phyloP scores from a whole-genome alignment of 768 basidiomycete species.

The Daedaleopsis nitida region DNA sequence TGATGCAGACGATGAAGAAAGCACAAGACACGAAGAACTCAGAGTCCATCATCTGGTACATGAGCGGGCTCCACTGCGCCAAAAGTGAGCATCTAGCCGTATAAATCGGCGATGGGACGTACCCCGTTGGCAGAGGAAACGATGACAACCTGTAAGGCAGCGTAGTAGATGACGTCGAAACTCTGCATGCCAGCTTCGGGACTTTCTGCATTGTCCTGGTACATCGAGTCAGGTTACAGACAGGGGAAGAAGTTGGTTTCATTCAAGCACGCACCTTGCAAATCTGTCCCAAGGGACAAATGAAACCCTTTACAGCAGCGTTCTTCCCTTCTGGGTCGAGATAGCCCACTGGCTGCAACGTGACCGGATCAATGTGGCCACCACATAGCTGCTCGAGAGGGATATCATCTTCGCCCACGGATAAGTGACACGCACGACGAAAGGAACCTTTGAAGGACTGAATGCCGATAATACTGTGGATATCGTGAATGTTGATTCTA shows the following conservation, averaged over 20 bases:
- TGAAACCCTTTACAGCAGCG: conserved; percentile 70
- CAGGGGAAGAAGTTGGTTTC: no score
- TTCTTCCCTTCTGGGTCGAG: conserved; percentile 40
- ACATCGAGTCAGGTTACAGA: background rate
- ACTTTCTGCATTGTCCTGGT: conserved; percentile 60
- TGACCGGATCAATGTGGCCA: conserved; percentile 68
- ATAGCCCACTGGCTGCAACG: conserved; percentile 48
- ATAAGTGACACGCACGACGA: conserved; percentile 61
- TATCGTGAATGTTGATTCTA: background rate
- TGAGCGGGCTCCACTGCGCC: conserved; percentile 72
- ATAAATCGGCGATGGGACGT: conserved; percentile 28
- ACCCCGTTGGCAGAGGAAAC: conserved; percentile 81
- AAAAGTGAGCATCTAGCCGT: conserved; percentile 10
- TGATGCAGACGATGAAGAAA: conserved; percentile 82
- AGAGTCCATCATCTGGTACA: conserved; percentile 88
- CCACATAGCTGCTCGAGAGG: conserved; percentile 72
- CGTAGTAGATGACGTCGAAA: conserved; percentile 87
- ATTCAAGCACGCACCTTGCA: conserved; percentile 68
- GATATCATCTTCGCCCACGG: conserved; percentile 52
- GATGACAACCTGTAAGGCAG: conserved; percentile 82
- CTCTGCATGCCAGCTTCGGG: conserved; percentile 67
- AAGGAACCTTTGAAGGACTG: conserved; percentile 91
- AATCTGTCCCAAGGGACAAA: conserved; percentile 84
- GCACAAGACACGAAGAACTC: conserved; percentile 88
- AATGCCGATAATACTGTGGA: conserved; percentile 81